A percentile compares a stretch with the other conserved stretches of the same genome.
Evolutionary conservation across 306 rosid genomes (phyloP).

Genomic region (Dryas octopetala): DNA sequence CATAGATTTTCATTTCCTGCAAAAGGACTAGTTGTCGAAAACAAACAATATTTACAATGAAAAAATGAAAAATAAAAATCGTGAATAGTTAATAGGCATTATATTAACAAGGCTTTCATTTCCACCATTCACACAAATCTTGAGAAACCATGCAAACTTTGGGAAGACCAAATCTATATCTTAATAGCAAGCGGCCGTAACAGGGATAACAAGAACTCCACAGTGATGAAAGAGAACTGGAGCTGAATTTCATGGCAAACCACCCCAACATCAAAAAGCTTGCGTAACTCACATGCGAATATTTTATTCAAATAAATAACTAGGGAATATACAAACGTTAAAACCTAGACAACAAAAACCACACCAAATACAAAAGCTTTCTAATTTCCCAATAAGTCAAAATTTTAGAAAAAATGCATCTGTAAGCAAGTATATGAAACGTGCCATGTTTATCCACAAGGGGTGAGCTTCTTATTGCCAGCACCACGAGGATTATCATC

Average conservation of each 20-base stretch:
- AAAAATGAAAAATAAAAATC: too few relatives aligned
- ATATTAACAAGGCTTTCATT: too few relatives aligned
- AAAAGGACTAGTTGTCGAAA: too few relatives aligned
- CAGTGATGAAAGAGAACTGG: background rate
- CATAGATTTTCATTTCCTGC: too few relatives aligned
- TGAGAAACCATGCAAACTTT: too few relatives aligned
- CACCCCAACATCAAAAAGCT: background rate
- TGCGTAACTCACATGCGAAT: too few relatives aligned
- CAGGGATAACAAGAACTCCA: background rate
- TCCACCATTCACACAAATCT: too few relatives aligned
- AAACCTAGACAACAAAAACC: background rate
- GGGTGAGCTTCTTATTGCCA: slow-evolving; percentile 92
- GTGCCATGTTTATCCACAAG: slow-evolving; percentile 61
- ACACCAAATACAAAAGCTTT: background rate
- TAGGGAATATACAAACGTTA: background rate
- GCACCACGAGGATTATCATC: slow-evolving; percentile 97
- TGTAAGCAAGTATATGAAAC: background rate
- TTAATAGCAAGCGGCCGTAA: too few relatives aligned
- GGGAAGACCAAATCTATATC: too few relatives aligned
- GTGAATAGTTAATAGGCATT: too few relatives aligned
- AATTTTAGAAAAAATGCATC: background rate
- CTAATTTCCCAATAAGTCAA: background rate
- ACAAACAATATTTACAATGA: too few relatives aligned
- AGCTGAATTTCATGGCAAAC: background rate
- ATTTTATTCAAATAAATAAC: background rate